Evolutionary conservation across 352 stramenopile genomes (phyloP), one percentile per base, ranked within the genome.

Genomic region (Globisporangium irregulare): DNA sequence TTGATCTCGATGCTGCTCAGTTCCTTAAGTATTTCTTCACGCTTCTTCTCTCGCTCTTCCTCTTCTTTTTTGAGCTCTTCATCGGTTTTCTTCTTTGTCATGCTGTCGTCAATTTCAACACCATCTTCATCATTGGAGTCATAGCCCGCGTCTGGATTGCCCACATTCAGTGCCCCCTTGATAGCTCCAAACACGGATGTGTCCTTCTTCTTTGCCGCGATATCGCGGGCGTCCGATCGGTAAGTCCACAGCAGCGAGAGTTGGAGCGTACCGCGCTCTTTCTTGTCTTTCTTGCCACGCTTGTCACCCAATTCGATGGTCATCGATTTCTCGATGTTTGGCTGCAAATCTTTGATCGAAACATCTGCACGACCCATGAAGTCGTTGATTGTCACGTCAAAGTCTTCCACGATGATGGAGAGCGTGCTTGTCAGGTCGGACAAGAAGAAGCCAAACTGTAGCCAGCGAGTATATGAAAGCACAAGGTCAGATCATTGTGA

Each of bases 1-100:
- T 93, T 91, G 70, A 97, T 93, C 64, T 93, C 86, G 64, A 96
- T 84, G 68, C 72, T 88, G 55, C 76, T 86, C 12, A 97, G 74
- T 62, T 92, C 86, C 4, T 74, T 82, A n/a, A 92, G 75, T 15
- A 93, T 78, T 20, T 92, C 86, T 25, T 89, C 76, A 60, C 90
- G 79, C 32, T 92, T 92, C 67, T 91, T 86, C 24, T 87, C 84
- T 22, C 73, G 74, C 24, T 91, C 87, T 66, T 93, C 84, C 18
- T 85, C 67, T 22, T 92, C 84, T 24, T 88, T 86, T 64, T 88
- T 90, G 8, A 87, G 56, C 29, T 93, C 84, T 14, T 95, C 85
- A 0, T 87, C 81, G 0, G 79, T 75, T 57, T 85, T 88, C 60
- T 87, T 90, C 29, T 86, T 80, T 46, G 79, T 87, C 0, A 71